A percentile compares a stretch with the other conserved stretches of the same genome.
phyloP scores from a whole-genome alignment of 257 asterid genomes.

The Nyctanthes arbortristis region DNA sequence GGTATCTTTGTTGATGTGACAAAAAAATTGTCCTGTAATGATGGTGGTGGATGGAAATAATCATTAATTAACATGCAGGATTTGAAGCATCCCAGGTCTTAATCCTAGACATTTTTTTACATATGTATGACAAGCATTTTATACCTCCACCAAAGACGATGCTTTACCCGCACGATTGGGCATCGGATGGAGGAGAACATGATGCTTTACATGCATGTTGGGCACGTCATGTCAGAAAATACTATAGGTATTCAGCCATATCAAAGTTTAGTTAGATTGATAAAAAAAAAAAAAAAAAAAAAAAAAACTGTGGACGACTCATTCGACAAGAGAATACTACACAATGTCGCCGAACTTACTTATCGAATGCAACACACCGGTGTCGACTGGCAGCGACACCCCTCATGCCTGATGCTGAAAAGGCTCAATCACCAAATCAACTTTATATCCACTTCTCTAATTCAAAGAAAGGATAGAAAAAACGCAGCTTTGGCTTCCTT shows the following conservation, averaged over 20 bases:
- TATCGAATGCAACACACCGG: neutral
- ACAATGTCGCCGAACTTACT: neutral
- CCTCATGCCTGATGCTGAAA: slow-evolving; percentile 43
- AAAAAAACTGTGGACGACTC: neutral
- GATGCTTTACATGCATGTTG: neutral
- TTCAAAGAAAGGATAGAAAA: neutral
- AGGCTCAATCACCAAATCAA: slow-evolving; percentile 25
- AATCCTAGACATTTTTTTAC: neutral
- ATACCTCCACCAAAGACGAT: neutral
- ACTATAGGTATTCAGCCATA: too few relatives aligned
- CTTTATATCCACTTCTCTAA: slow-evolving; percentile 35
- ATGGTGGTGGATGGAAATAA: slow-evolving; percentile 25
- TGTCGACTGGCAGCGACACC: slow-evolving; percentile 30
- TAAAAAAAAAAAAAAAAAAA: neutral
- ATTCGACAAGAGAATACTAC: neutral
- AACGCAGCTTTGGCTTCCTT: slow-evolving; percentile 30
- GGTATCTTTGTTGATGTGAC: neutral
- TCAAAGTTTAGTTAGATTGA: too few relatives aligned
- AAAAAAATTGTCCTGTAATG: slow-evolving; percentile 5
- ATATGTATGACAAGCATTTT: neutral
- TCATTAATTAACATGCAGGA: slow-evolving; percentile 19
- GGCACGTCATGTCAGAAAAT: neutral
- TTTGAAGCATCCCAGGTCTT: slow-evolving; percentile 26
- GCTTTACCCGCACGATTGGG: neutral
- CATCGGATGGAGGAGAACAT: too few relatives aligned